Conservation (phyloP, 108 stramenopile genomes). For the Nannochloropsis oceanica region DNA sequence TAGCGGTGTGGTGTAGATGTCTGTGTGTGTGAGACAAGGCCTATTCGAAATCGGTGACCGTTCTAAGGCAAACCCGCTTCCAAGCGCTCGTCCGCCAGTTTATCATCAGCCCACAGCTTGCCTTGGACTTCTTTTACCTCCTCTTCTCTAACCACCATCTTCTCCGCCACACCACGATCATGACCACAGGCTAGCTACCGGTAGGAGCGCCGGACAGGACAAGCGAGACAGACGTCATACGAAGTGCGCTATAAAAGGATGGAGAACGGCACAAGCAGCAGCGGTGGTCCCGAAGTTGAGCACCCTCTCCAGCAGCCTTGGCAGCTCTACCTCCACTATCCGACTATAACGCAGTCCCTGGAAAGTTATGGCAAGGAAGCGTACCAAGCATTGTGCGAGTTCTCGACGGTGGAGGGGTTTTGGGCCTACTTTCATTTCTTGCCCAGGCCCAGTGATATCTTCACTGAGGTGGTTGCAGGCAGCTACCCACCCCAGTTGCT, state of each 20-base stretch:
- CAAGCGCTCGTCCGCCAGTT: no score
- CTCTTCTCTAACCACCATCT: no score
- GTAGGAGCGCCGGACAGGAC: no score
- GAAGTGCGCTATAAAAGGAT: background rate
- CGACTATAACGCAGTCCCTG: background rate
- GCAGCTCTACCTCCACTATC: background rate
- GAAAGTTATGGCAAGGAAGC: background rate
- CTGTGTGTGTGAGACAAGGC: no score
- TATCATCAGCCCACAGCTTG: no score
- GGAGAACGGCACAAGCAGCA: background rate
- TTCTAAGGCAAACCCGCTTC: no score
- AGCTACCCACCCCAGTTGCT: background rate
- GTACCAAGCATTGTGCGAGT: background rate
- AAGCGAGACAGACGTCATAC: no score
- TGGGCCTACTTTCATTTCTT: background rate
- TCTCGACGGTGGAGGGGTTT: background rate
- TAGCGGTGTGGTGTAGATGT: no score
- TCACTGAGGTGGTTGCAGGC: background rate
- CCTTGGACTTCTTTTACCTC: no score
- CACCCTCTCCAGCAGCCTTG: background rate
- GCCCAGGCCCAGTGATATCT: background rate
- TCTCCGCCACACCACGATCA: no score
- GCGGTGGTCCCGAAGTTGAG: background rate
- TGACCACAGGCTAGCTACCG: no score
- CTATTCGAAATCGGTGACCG: no score